Conservation (phyloP, 768 basidiomycete species). For the Macrolepiota dolichaula region DNA sequence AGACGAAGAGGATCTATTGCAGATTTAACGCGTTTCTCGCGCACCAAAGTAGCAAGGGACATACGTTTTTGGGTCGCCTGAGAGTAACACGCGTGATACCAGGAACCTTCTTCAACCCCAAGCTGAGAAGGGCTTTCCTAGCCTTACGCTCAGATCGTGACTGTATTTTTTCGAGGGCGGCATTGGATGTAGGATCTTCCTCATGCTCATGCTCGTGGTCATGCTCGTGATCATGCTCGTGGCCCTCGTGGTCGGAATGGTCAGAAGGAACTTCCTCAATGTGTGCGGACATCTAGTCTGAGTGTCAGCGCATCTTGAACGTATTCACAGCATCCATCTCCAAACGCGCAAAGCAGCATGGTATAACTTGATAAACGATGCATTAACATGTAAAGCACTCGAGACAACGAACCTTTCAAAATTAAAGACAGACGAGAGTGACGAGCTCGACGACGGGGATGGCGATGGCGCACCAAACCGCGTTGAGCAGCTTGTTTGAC, state of each 20-base stretch:
- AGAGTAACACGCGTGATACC: conserved; percentile 95
- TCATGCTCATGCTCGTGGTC: conserved; percentile 48
- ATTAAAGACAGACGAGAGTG: conserved; percentile 26
- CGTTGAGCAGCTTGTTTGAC: conserved; percentile 22
- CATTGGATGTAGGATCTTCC: conserved; percentile 81
- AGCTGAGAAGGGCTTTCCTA: conserved; percentile 84
- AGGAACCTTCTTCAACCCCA: conserved; percentile 91
- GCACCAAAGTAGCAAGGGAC: conserved; percentile 20
- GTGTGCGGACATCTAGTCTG: conserved; percentile 68
- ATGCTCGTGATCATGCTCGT: conserved; percentile 15
- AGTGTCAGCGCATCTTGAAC: conserved; percentile 27
- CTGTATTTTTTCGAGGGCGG: conserved; percentile 89
- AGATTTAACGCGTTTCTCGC: conserved; percentile 7
- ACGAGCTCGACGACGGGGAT: conserved; percentile 33
- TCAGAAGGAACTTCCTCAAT: conserved; percentile 84
- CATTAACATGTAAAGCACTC: background rate
- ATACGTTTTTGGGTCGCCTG: conserved; percentile 89
- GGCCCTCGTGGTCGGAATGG: conserved; percentile 67
- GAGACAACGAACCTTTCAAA: conserved; percentile 13
- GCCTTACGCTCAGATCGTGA: conserved; percentile 94
- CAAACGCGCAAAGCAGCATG: background rate
- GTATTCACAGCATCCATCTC: conserved; percentile 31
- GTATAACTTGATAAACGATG: conserved; percentile 1
- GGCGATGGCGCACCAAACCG: conserved; percentile 4
- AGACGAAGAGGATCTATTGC: conserved; percentile 80